Percentiles rank a stretch among this genome's conserved stretches.
Conservation (phyloP, 163 green algal genomes). For the Volvox carteri region DNA sequence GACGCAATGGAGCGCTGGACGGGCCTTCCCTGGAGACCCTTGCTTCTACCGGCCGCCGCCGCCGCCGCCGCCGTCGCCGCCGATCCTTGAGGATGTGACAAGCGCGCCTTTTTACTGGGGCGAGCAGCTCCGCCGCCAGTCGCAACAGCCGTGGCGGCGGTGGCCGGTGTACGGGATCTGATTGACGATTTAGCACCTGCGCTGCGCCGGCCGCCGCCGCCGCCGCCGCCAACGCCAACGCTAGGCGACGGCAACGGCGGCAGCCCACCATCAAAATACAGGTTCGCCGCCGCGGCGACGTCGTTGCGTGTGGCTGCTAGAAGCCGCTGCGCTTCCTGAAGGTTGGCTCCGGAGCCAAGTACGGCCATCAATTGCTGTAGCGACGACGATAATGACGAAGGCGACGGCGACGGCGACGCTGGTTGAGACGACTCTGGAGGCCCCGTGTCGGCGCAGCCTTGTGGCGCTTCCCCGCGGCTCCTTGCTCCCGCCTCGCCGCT, state of each 20-base stretch:
- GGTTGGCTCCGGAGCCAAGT: constrained; percentile 54
- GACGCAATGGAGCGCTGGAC: constrained; percentile 25
- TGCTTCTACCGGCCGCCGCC: background rate
- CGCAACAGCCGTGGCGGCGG: constrained; percentile 5
- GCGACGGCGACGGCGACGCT: background rate
- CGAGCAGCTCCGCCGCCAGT: background rate
- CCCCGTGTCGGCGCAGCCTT: background rate
- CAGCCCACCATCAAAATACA: constrained; percentile 63
- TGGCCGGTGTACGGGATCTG: no score
- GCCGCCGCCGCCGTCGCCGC: background rate
- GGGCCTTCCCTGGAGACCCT: no score
- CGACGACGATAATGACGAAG: background rate
- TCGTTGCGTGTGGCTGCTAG: constrained; percentile 63
- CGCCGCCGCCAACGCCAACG: background rate
- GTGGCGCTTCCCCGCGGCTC: background rate
- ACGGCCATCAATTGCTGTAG: constrained; percentile 65
- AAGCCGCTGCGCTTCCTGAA: constrained; percentile 60
- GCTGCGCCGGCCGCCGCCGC: background rate
- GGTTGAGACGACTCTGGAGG: background rate
- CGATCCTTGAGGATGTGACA: background rate
- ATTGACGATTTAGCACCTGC: no score
- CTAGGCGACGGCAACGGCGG: background rate
- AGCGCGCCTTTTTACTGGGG: background rate
- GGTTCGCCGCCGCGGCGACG: constrained; percentile 65
- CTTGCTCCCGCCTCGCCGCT: background rate